phyloP scores from a whole-genome alignment of 73 alveolate species.

The Paramecium tetraurelia region DNA sequence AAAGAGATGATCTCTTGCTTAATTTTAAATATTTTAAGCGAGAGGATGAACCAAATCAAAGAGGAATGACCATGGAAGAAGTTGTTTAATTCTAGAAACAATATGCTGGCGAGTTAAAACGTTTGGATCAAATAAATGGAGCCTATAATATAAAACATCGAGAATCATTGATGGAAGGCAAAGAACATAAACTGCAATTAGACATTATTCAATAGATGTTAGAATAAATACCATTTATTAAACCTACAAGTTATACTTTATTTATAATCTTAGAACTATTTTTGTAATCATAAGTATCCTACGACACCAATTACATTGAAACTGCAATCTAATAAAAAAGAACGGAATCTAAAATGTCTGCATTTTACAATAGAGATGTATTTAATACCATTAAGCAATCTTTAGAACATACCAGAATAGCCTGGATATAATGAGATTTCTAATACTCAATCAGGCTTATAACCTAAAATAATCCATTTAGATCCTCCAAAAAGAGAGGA shows the following conservation, averaged over 20 bases:
- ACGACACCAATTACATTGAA: background rate
- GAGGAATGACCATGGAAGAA: constrained; percentile 3
- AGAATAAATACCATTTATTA: constrained; percentile 34
- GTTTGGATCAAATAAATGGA: background rate
- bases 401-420: background rate
- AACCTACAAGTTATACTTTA: background rate
- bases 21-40: background rate
- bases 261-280: background rate
- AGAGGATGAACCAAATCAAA: constrained; percentile 11
- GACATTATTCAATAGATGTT: background rate
- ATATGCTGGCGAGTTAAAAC: background rate
- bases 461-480: background rate
- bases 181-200: background rate
- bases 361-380: constrained; percentile 9
- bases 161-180: constrained; percentile 46
- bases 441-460: background rate
- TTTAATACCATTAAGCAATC: background rate
- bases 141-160: constrained; percentile 28
- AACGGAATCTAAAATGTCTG: constrained; percentile 9
- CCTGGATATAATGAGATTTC: background rate
- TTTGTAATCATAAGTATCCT: background rate
- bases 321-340: background rate
- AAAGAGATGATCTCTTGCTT: background rate
- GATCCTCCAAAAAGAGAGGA: constrained; percentile 54
- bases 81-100: background rate